phyloP scores from a whole-genome alignment of 371 early-diverging fungal genomes.

The Rhizomucor pusillus region DNA sequence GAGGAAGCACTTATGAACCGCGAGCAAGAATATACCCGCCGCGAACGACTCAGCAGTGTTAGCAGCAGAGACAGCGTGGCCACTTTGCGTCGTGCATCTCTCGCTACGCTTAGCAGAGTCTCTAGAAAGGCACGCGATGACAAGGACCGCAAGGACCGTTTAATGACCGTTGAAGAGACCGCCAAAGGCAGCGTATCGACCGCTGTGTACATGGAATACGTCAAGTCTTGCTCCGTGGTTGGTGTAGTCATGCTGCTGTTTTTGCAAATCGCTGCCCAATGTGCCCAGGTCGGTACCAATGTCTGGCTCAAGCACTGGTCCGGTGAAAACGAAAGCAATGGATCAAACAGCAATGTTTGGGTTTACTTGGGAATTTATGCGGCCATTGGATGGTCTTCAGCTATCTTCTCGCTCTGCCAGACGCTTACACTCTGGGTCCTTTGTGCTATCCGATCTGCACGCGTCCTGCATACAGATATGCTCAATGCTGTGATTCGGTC shows the following conservation, averaged over 20 bases:
- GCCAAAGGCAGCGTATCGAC: constrained; percentile 79
- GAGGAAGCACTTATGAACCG: constrained; percentile 33
- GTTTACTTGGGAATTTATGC: constrained; percentile 81
- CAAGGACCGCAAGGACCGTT: constrained; percentile 43
- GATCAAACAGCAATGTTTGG: constrained; percentile 44
- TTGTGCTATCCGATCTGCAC: constrained; percentile 79
- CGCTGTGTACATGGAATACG: constrained; percentile 74
- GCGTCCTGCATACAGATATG: constrained; percentile 60
- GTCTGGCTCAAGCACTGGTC: constrained; percentile 80
- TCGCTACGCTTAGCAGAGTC: constrained; percentile 38
- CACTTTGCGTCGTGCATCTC: constrained; percentile 57
- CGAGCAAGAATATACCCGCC: constrained; percentile 26
- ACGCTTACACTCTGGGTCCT: constrained; percentile 76
- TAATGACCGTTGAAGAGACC: constrained; percentile 75
- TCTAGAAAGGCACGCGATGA: constrained; percentile 17
- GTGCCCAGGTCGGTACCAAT: constrained; percentile 51
- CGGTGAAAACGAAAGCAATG: constrained; percentile 40
- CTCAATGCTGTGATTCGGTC: constrained; percentile 56
- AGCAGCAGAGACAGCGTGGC: constrained; percentile 33
- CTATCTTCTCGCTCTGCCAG: constrained; percentile 68
- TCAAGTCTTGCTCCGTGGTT: constrained; percentile 65
- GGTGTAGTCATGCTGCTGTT: constrained; percentile 55
- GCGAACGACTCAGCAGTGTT: constrained; percentile 39
- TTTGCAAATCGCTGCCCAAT: constrained; percentile 59
- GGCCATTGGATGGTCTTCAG: constrained; percentile 66